These are phyloP conservation scores for Periconia digitata DNA, from an alignment of 2,329 filamentous ascomycete genomes.

Conservation along the genomic window DNA sequence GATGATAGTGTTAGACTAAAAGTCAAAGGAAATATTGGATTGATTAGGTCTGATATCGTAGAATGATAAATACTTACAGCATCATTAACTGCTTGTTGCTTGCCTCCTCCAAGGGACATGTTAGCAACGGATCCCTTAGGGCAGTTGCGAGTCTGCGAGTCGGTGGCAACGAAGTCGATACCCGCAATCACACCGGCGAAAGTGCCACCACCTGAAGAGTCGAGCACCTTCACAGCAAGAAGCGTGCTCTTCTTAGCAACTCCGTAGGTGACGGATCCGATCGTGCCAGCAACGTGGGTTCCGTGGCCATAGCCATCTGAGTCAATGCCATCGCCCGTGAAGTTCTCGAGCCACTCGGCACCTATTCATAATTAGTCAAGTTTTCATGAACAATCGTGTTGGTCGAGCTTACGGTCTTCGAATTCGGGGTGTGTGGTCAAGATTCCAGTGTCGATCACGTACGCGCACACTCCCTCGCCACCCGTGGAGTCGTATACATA, in stretches of 20 bases:
- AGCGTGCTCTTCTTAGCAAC: slow-evolving; percentile 40
- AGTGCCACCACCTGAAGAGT: slow-evolving; percentile 25
- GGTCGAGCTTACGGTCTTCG: slow-evolving; percentile 29
- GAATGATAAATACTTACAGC: slow-evolving; percentile 19
- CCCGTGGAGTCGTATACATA: slow-evolving; percentile 43
- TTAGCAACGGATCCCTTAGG: slow-evolving; percentile 27
- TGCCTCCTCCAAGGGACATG: slow-evolving; percentile 29
- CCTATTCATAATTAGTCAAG: slow-evolving; percentile 15
- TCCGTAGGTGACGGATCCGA: slow-evolving; percentile 35
- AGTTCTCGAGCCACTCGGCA: slow-evolving; percentile 29
- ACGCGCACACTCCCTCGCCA: slow-evolving; percentile 52
- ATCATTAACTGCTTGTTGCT: slow-evolving; percentile 24
- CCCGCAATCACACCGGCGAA: slow-evolving; percentile 24
- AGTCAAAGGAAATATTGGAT: neutral
- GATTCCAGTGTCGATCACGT: slow-evolving; percentile 68
- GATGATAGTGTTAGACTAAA: slow-evolving; percentile 2
- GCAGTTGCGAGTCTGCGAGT: slow-evolving; percentile 18
- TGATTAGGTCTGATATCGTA: too few relatives aligned
- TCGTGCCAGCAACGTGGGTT: slow-evolving; percentile 40
- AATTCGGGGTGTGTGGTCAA: slow-evolving; percentile 52
- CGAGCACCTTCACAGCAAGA: slow-evolving; percentile 41
- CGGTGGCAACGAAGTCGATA: slow-evolving; percentile 18
- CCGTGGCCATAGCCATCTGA: slow-evolving; percentile 37
- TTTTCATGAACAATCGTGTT: neutral
- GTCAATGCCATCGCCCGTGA: slow-evolving; percentile 22